Conservation (phyloP, 352 stramenopile genomes). For the Detonula confervacea region DNA sequence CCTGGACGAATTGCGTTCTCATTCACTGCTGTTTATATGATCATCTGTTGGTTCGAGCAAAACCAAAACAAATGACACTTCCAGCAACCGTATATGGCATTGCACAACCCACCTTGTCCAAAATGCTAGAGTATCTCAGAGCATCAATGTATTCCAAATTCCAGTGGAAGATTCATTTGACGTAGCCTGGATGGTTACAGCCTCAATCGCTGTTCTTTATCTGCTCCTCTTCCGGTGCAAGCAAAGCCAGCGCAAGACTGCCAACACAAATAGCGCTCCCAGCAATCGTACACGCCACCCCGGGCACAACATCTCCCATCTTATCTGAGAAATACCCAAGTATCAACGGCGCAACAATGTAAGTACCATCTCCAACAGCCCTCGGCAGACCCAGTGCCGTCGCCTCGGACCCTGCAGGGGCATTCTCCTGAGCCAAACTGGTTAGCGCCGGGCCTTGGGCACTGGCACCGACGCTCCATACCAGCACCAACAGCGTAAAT, state of each 20-base stretch:
- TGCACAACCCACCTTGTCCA: no score
- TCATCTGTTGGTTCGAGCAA: no score
- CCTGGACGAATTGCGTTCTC: no score
- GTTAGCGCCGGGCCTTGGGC: slow-evolving; percentile 72
- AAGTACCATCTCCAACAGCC: slow-evolving; percentile 73
- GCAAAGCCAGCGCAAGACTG: slow-evolving; percentile 32
- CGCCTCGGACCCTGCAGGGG: slow-evolving; percentile 56
- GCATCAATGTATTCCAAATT: no score
- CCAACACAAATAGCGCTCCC: slow-evolving; percentile 39
- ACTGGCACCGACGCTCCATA: slow-evolving; percentile 64
- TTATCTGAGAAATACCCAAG: slow-evolving; percentile 70
- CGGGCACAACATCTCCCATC: slow-evolving; percentile 30
- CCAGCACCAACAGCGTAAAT: slow-evolving; percentile 66
- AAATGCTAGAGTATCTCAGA: no score
- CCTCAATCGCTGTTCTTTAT: no score
- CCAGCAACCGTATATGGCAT: no score
- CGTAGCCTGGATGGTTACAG: no score
- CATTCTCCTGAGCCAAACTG: slow-evolving; percentile 73
- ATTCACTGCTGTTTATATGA: no score
- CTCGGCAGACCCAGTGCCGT: slow-evolving; percentile 70
- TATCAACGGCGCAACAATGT: slow-evolving; percentile 75
- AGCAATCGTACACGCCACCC: slow-evolving; percentile 35
- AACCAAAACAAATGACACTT: no score
- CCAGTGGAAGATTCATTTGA: no score
- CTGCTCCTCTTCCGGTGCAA: no score